Evolutionary conservation across 2,329 filamentous ascomycete genomes (phyloP).

Genomic region (Colletotrichum sp.): DNA sequence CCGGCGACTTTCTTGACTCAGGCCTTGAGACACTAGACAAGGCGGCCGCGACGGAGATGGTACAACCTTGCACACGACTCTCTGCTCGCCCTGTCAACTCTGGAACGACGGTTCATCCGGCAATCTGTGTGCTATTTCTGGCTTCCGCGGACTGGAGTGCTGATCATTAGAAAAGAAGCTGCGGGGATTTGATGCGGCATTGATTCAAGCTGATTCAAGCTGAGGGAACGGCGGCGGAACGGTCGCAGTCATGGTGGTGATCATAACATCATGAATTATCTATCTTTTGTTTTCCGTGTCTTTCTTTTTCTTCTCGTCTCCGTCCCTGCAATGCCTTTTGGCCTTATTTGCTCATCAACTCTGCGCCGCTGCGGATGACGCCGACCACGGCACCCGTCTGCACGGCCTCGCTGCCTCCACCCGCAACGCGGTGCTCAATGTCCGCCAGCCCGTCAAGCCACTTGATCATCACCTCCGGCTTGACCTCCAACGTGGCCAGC

Average conservation of each 20-base stretch:
- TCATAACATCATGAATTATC: conserved; percentile 19
- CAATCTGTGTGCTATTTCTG: background rate
- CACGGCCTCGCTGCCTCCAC: conserved; percentile 83
- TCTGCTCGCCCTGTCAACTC: background rate
- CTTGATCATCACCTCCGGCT: conserved; percentile 82
- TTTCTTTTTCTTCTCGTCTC: background rate
- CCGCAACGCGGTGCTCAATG: conserved; percentile 89
- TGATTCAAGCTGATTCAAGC: background rate
- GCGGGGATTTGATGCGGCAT: background rate
- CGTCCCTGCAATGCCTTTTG: background rate
- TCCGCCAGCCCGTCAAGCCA: conserved; percentile 93
- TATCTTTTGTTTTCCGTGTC: background rate
- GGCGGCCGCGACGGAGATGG: background rate
- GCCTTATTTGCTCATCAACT: conserved; percentile 60
- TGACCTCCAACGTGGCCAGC: conserved; percentile 81
- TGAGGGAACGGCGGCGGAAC: background rate
- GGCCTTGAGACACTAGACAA: background rate
- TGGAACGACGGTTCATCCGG: background rate
- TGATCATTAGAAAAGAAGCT: background rate
- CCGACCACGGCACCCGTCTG: conserved; percentile 95
- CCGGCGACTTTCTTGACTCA: background rate
- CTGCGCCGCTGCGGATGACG: conserved; percentile 84
- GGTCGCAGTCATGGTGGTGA: background rate
- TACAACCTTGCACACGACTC: background rate
- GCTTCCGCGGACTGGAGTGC: background rate